Evolutionary conservation across 2,329 filamentous ascomycete species (phyloP).

Genomic region (Ceratocystis alfenasii): DNA sequence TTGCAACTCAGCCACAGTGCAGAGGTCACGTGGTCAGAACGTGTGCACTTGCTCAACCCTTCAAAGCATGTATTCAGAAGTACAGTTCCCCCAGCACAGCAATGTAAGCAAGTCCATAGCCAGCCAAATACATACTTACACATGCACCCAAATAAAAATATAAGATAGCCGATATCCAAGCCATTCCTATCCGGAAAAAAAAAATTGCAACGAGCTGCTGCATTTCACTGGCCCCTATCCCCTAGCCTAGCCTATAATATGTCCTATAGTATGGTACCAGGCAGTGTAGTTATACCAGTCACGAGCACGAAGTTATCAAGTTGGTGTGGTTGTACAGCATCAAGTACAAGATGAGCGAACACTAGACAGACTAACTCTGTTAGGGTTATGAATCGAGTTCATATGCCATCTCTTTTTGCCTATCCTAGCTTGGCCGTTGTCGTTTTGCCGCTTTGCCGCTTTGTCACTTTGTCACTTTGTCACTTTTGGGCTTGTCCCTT

Average conservation of each 20-base stretch:
- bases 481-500: background rate
- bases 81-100: too few species aligned
- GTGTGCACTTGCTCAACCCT: too few species aligned
- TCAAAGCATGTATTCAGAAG: too few species aligned
- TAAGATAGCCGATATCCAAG: background rate
- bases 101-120: background rate
- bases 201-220: background rate
- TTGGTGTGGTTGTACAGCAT: background rate
- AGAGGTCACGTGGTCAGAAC: too few species aligned
- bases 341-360: background rate
- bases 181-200: background rate
- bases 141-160: background rate
- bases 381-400: background rate
- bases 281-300: background rate
- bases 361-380: background rate
- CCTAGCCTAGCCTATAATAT: background rate
- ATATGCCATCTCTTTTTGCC: background rate
- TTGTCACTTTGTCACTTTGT: conserved; percentile 1
- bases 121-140: background rate
- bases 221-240: background rate
- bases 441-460: background rate
- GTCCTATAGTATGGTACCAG: background rate
- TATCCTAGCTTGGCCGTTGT: background rate
- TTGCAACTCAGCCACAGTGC: too few species aligned
- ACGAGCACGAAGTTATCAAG: background rate